phyloP scores from a whole-genome alignment of 805 yeast species.

The Cephaloascus albidus region DNA sequence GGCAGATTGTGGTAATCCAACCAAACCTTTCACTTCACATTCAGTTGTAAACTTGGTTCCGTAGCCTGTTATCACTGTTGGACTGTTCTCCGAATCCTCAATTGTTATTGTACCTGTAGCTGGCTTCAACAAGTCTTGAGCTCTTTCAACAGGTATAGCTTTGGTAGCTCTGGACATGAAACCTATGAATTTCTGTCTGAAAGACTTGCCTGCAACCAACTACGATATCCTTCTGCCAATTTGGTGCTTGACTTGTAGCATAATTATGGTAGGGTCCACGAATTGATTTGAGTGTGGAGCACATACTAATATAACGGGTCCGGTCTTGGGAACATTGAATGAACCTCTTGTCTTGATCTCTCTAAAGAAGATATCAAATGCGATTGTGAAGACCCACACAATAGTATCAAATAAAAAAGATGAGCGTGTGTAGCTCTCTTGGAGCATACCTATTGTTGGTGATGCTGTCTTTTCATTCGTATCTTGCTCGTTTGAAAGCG shows the following conservation, averaged over 20 bases:
- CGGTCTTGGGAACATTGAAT: slow-evolving; percentile 25
- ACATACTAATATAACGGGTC: slow-evolving; percentile 28
- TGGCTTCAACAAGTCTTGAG: slow-evolving; percentile 24
- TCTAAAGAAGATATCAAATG: slow-evolving; percentile 29
- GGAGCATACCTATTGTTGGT: no score
- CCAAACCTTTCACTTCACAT: slow-evolving; percentile 22
- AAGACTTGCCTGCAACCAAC: slow-evolving; percentile 27
- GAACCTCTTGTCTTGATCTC: slow-evolving; percentile 28
- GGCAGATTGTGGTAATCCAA: slow-evolving; percentile 25
- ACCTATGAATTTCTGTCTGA: slow-evolving; percentile 21
- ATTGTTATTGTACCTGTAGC: slow-evolving; percentile 19
- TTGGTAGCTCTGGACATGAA: slow-evolving; percentile 18
- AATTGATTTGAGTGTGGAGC: slow-evolving; percentile 36
- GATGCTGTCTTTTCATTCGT: no score
- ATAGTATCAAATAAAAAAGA: slow-evolving; percentile 17
- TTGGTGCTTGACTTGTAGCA: slow-evolving; percentile 21
- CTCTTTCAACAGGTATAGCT: slow-evolving; percentile 31
- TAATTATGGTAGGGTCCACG: slow-evolving; percentile 27
- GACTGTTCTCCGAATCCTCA: slow-evolving; percentile 8
- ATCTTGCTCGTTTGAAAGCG: no score
- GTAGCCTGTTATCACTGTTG: slow-evolving; percentile 16
- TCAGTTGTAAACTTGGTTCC: slow-evolving; percentile 23
- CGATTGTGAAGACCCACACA: slow-evolving; percentile 20
- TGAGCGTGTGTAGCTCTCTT: neutral
- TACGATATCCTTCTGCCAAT: slow-evolving; percentile 22